Evolutionary conservation across 345 rosid species (phyloP).

Genomic region (Combretum micranthum): DNA sequence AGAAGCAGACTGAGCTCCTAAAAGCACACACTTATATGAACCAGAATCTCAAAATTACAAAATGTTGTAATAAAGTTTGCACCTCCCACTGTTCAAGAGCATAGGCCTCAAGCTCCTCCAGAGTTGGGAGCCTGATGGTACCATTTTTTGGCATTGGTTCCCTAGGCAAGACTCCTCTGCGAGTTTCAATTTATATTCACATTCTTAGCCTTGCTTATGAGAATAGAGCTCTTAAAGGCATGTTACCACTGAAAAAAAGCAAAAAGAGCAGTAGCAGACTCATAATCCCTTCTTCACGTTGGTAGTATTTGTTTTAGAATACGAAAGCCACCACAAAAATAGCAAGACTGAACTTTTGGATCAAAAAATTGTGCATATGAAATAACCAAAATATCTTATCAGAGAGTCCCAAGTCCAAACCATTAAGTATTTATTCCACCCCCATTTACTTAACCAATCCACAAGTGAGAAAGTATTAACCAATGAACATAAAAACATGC

Average conservation of each 20-base stretch:
- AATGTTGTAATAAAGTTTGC: slow-evolving; percentile 23
- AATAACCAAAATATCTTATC: too few species aligned
- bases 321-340: too few species aligned
- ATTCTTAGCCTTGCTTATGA: background rate
- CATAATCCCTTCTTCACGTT: too few species aligned
- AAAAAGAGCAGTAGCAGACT: background rate
- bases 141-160: slow-evolving; percentile 66
- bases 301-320: too few species aligned
- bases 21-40: background rate
- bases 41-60: slow-evolving; percentile 2
- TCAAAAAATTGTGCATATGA: too few species aligned
- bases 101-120: slow-evolving; percentile 69
- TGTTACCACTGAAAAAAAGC: background rate
- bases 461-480: too few species aligned
- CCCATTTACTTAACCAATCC: too few species aligned
- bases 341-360: too few species aligned
- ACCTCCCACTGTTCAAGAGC: slow-evolving; percentile 97
- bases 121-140: slow-evolving; percentile 60
- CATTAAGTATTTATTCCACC: too few species aligned
- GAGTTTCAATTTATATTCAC: slow-evolving; percentile 11
- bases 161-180: slow-evolving; percentile 85
- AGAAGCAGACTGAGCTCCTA: too few species aligned
- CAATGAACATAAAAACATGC: too few species aligned
- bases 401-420: too few species aligned
- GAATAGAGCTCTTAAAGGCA: background rate